These are phyloP conservation scores for Rhodofomes roseus DNA, from an alignment of 1,284 basidiomycete genomes.

Conservation along the genomic window DNA sequence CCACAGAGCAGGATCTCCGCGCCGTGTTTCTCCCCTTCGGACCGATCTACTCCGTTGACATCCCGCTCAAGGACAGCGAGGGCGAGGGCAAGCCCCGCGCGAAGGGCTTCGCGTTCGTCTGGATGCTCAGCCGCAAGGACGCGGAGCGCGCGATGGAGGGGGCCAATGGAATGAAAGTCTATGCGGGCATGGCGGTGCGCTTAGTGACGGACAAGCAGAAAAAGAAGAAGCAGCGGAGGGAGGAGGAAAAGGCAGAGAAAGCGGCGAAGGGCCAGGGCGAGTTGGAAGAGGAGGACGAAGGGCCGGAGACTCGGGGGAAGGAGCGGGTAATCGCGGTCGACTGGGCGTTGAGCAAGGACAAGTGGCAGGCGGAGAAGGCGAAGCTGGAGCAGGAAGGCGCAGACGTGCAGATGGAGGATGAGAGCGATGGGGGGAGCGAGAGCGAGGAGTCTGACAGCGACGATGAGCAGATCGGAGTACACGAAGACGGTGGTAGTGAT, in stretches of 20 bases:
- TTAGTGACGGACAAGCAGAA: conserved; percentile 74
- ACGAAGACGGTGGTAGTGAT: conserved; percentile 35
- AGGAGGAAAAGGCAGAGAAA: conserved; percentile 52
- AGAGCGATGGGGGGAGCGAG: conserved; percentile 22
- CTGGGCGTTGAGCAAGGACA: conserved; percentile 94
- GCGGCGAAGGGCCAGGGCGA: conserved; percentile 29
- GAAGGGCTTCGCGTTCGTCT: conserved; percentile 94
- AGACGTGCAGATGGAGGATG: conserved; percentile 22
- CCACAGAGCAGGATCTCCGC: conserved; percentile 83
- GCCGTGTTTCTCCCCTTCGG: conserved; percentile 88
- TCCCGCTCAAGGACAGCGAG: conserved; percentile 46
- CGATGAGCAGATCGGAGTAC: conserved; percentile 39
- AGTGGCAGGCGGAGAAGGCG: conserved; percentile 81
- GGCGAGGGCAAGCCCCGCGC: conserved; percentile 21
- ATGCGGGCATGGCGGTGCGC: conserved; percentile 63
- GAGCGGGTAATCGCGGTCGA: conserved; percentile 88
- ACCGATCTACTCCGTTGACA: conserved; percentile 82
- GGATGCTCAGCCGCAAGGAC: conserved; percentile 86
- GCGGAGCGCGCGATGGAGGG: conserved; percentile 83
- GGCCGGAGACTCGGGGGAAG: conserved; percentile 35
- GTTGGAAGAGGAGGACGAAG: conserved; percentile 30
- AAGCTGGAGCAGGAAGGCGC: conserved; percentile 41
- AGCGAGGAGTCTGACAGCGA: conserved; percentile 22
- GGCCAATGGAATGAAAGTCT: conserved; percentile 78
- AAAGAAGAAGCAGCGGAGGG: conserved; percentile 61